These are phyloP conservation scores for Penicilliopsis zonata DNA, from an alignment of 495 filamentous ascomycete genomes.

Conservation along the genomic window DNA sequence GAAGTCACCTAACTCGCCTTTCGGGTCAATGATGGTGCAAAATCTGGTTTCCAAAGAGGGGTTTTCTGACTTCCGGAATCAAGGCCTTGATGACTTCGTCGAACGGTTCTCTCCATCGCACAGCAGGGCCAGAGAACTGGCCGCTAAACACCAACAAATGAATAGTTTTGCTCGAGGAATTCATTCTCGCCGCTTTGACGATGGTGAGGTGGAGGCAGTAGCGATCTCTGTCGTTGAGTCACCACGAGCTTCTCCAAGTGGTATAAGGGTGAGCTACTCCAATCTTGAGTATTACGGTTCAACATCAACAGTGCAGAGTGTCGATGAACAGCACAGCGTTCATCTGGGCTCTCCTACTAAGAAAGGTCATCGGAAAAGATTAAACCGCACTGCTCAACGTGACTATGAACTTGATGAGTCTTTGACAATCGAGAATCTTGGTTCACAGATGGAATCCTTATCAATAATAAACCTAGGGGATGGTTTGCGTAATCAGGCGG, in stretches of 20 bases:
- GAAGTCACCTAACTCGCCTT: too few species aligned
- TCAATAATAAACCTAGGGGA: too few species aligned
- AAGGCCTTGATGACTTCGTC: conserved; percentile 17
- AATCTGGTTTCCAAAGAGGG: too few species aligned
- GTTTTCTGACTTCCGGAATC: conserved; percentile 1
- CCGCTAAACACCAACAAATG: conserved; percentile 15
- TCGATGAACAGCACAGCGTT: background rate
- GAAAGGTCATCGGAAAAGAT: conserved; percentile 3
- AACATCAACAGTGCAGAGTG: background rate
- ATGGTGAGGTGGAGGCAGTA: conserved; percentile 8
- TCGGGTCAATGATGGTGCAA: too few species aligned
- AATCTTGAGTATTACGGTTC: conserved; percentile 6
- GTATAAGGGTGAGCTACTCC: conserved; percentile 13
- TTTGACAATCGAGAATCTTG: too few species aligned
- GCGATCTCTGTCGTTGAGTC: conserved; percentile 1
- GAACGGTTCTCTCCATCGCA: conserved; percentile 16
- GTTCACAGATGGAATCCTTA: too few species aligned
- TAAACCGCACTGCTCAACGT: too few species aligned
- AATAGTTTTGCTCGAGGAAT: conserved; percentile 4
- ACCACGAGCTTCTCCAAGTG: conserved; percentile 2
- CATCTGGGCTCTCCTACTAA: conserved; percentile 1
- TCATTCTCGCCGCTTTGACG: conserved; percentile 4
- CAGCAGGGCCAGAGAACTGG: conserved; percentile 9
- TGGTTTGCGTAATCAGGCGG: too few species aligned
- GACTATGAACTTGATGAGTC: too few species aligned